A percentile compares a stretch with the other conserved stretches of the same genome.
These are phyloP conservation scores for Saccharomyces pastorianus DNA, from an alignment of 1,139 yeast species.

Conservation along the genomic window DNA sequence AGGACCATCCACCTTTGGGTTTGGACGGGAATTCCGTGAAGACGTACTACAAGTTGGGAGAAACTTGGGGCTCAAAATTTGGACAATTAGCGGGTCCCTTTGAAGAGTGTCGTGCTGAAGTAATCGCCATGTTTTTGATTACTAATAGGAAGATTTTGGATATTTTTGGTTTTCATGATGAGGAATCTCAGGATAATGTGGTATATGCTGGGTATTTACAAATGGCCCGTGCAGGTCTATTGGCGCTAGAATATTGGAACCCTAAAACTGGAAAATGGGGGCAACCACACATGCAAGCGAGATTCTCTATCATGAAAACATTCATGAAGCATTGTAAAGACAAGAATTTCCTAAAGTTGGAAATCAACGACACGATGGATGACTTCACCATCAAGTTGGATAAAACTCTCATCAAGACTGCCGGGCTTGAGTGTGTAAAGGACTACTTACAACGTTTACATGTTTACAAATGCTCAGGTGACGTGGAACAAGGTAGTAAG, in stretches of 20 bases:
- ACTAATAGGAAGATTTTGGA: conserved; percentile 59
- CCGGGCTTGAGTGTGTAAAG: conserved; percentile 66
- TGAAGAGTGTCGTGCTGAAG: conserved; percentile 90
- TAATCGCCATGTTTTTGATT: conserved; percentile 74
- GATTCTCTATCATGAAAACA: conserved; percentile 74
- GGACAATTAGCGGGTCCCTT: conserved; percentile 81
- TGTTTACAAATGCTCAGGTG: conserved; percentile 69
- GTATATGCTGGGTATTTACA: conserved; percentile 59
- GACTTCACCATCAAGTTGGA: conserved; percentile 58
- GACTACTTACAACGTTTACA: conserved; percentile 67
- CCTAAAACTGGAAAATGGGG: conserved; percentile 80
- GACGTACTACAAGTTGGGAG: conserved; percentile 68
- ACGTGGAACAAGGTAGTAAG: conserved; percentile 52
- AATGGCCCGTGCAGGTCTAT: conserved; percentile 83
- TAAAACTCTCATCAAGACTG: conserved; percentile 50
- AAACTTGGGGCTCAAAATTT: conserved; percentile 84
- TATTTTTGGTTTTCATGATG: conserved; percentile 58
- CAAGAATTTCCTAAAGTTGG: conserved; percentile 43
- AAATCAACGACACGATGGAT: conserved; percentile 36
- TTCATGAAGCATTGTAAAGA: conserved; percentile 60
- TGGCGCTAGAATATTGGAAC: conserved; percentile 81
- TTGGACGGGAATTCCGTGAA: conserved; percentile 49
- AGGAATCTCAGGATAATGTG: conserved; percentile 55
- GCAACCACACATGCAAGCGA: conserved; percentile 92
- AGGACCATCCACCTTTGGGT: conserved; percentile 49